phyloP scores from a whole-genome alignment of 108 stramenopile species.

The Parietichytrium sp. region DNA sequence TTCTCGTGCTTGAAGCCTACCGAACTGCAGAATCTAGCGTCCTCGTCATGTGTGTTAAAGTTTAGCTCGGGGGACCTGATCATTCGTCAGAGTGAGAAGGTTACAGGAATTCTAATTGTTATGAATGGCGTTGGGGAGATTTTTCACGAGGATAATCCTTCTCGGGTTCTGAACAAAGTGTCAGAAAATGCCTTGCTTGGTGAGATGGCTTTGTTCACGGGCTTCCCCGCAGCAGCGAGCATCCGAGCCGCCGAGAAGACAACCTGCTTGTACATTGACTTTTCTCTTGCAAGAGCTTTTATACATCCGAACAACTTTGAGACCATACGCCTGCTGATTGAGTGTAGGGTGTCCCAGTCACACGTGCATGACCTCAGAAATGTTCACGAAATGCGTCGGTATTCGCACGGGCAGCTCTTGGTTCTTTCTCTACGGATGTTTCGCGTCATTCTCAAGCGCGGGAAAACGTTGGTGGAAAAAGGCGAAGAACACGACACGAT shows the following conservation, averaged over 20 bases:
- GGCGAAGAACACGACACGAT: conserved; percentile 13
- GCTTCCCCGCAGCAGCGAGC: not conserved
- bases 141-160: not conserved
- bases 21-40: not conserved
- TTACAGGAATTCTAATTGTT: conserved; percentile 10
- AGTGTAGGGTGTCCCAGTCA: not conserved
- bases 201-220: not conserved
- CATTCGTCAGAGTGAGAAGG: not conserved
- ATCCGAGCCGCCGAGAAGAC: not conserved
- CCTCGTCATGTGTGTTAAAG: not conserved
- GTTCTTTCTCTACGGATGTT: conserved; percentile 12
- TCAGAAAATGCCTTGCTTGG: not conserved
- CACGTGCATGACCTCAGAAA: not conserved
- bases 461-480: not conserved
- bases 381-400: not conserved
- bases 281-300: not conserved
- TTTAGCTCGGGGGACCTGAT: not conserved
- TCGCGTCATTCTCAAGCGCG: not conserved
- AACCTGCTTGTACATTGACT: conserved; percentile 12
- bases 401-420: not conserved
- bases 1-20: not conserved
- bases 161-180: not conserved
- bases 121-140: not conserved
- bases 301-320: conserved; percentile 36
- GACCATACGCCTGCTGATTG: not conserved